Percentiles rank a stretch among this genome's conserved stretches.
phyloP scores from a whole-genome alignment of 2,329 filamentous ascomycete genomes.

The Aureobasidium sp. region DNA sequence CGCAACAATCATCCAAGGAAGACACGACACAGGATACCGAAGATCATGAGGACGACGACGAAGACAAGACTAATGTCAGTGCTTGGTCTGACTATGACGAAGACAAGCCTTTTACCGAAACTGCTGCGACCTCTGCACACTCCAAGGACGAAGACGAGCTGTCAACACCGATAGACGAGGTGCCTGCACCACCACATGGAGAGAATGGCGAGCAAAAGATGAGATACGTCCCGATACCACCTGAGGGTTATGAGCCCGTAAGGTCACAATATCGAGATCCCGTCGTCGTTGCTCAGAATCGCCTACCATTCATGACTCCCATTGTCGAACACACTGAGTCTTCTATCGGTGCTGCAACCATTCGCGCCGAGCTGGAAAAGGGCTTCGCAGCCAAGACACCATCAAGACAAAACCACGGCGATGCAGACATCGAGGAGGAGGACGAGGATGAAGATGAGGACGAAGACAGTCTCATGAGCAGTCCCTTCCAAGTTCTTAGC shows the following conservation, averaged over 20 bases:
- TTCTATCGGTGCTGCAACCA: slow-evolving; percentile 63
- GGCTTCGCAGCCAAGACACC: slow-evolving; percentile 66
- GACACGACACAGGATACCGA: slow-evolving; percentile 27
- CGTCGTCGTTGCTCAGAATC: slow-evolving; percentile 73
- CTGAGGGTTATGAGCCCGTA: slow-evolving; percentile 73
- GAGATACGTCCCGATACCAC: slow-evolving; percentile 70
- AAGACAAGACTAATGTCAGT: slow-evolving; percentile 47
- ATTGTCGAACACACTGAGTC: slow-evolving; percentile 94
- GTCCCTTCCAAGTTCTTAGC: slow-evolving; percentile 61
- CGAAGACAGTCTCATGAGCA: slow-evolving; percentile 52
- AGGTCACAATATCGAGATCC: slow-evolving; percentile 76
- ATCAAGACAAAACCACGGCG: slow-evolving; percentile 48
- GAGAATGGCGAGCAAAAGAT: slow-evolving; percentile 43
- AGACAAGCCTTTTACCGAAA: slow-evolving; percentile 42
- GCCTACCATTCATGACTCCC: slow-evolving; percentile 95
- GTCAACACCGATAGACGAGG: slow-evolving; percentile 31
- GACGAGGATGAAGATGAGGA: slow-evolving; percentile 30
- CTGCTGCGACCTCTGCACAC: slow-evolving; percentile 32
- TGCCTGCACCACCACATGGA: slow-evolving; percentile 41
- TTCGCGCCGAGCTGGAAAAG: slow-evolving; percentile 50
- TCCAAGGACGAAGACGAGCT: slow-evolving; percentile 23
- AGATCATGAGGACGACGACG: slow-evolving; percentile 30
- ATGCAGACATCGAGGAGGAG: slow-evolving; percentile 33
- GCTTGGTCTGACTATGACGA: slow-evolving; percentile 87
- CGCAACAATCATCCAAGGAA: slow-evolving; percentile 23